phyloP scores from a whole-genome alignment of 2,329 filamentous ascomycete genomes.

The Penicillium sp. region DNA sequence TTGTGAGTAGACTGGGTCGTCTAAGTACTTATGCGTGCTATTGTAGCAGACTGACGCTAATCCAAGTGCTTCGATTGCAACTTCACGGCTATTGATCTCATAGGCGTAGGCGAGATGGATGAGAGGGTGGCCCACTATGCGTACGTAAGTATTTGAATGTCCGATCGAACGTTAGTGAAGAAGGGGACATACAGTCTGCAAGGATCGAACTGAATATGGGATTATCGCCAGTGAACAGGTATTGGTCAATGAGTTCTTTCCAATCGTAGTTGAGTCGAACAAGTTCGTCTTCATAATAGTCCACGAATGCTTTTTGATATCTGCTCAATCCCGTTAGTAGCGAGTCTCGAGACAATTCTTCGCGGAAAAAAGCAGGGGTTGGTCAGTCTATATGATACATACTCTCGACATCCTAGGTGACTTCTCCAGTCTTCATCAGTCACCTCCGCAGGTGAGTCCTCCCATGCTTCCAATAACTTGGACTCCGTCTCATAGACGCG shows the following conservation, averaged over 20 bases:
- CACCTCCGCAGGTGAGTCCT: slow-evolving; percentile 80
- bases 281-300: slow-evolving; percentile 93
- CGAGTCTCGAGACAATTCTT: background rate
- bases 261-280: slow-evolving; percentile 78
- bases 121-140: slow-evolving; percentile 81
- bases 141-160: slow-evolving; percentile 5
- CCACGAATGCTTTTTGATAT: slow-evolving; percentile 87
- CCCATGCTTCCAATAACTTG: slow-evolving; percentile 74
- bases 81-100: slow-evolving; percentile 78
- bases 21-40: slow-evolving; percentile 62
- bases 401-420: slow-evolving; percentile 72
- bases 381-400: slow-evolving; percentile 22
- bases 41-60: slow-evolving; percentile 63
- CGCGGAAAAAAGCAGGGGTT: background rate
- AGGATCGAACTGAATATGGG: slow-evolving; percentile 81
- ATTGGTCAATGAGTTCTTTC: slow-evolving; percentile 73
- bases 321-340: slow-evolving; percentile 31
- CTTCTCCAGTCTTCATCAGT: slow-evolving; percentile 81
- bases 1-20: slow-evolving; percentile 67
- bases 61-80: slow-evolving; percentile 84
- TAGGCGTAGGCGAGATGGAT: slow-evolving; percentile 94
- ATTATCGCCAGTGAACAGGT: slow-evolving; percentile 65
- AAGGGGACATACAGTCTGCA: slow-evolving; percentile 64
- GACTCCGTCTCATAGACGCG: slow-evolving; percentile 77
- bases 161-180: background rate